Evolutionary conservation across 805 yeast species (phyloP).

Genomic region (Wickerhamomyces sydowiorum): DNA sequence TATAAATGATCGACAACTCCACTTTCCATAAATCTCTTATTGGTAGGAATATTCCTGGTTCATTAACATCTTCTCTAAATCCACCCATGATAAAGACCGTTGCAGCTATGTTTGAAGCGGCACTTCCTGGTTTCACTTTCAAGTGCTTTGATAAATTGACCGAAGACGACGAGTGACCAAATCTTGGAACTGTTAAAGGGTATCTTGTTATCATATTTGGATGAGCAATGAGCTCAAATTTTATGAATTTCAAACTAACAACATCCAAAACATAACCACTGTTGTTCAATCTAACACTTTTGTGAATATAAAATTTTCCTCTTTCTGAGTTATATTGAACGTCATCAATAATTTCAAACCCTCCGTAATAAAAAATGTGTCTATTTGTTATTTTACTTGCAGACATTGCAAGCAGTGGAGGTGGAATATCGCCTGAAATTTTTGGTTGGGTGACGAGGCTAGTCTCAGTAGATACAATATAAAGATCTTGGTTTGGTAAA

Average conservation of each 20-base stretch:
- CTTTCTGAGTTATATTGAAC: slow-evolving; percentile 18
- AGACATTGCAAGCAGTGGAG: slow-evolving; percentile 43
- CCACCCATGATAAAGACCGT: slow-evolving; percentile 44
- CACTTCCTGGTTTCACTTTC: background rate
- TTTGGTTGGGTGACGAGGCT: slow-evolving; percentile 29
- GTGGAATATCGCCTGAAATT: slow-evolving; percentile 40
- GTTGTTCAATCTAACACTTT: slow-evolving; percentile 42
- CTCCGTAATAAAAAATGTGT: slow-evolving; percentile 65
- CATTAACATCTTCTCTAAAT: slow-evolving; percentile 28
- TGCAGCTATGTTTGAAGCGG: slow-evolving; percentile 22
- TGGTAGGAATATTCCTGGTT: slow-evolving; percentile 24
- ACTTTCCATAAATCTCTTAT: slow-evolving; percentile 37
- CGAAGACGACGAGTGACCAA: slow-evolving; percentile 34
- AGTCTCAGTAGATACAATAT: slow-evolving; percentile 34
- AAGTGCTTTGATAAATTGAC: slow-evolving; percentile 8
- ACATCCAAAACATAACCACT: slow-evolving; percentile 57
- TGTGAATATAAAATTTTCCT: slow-evolving; percentile 33
- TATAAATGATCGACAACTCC: slow-evolving; percentile 30
- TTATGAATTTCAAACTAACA: slow-evolving; percentile 40
- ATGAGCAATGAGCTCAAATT: slow-evolving; percentile 32
- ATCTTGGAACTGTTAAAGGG: slow-evolving; percentile 30
- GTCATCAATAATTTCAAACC: slow-evolving; percentile 39
- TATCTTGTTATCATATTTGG: slow-evolving; percentile 23
- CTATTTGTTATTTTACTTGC: slow-evolving; percentile 47
- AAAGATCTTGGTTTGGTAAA: slow-evolving; percentile 32